A percentile compares a stretch with the other conserved stretches of the same genome.
phyloP scores from a whole-genome alignment of 805 yeast genomes.

The Yarrowia sp. region DNA sequence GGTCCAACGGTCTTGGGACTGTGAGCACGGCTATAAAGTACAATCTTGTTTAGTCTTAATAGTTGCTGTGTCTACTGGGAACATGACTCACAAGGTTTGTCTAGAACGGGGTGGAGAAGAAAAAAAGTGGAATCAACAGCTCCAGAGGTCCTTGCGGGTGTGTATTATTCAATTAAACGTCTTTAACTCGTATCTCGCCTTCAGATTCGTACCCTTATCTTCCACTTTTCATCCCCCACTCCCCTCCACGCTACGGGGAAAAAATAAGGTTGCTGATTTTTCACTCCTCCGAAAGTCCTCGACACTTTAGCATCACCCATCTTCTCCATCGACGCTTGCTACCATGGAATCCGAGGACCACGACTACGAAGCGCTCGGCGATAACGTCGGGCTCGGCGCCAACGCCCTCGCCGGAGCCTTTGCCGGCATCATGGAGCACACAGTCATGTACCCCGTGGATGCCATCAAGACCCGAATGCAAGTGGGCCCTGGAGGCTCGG shows the following conservation, averaged over 20 bases:
- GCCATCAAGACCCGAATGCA: constrained; percentile 98
- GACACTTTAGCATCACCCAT: constrained; percentile 21
- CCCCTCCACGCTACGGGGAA: neutral
- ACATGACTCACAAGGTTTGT: constrained; percentile 29
- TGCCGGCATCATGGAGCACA: constrained; percentile 99
- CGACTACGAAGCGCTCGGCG: constrained; percentile 93
- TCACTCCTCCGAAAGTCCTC: constrained; percentile 21
- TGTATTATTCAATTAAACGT: neutral
- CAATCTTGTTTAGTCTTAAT: constrained; percentile 9
- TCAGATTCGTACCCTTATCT: no score
- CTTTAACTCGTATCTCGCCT: no score
- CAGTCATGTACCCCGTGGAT: constrained; percentile 95
- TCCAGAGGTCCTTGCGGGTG: neutral
- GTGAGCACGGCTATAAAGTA: constrained; percentile 6
- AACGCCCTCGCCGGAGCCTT: constrained; percentile 93
- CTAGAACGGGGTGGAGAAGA: no score
- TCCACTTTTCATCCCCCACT: neutral
- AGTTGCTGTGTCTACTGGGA: constrained; percentile 19
- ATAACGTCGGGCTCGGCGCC: constrained; percentile 78
- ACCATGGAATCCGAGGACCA: constrained; percentile 40
- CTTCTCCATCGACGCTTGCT: constrained; percentile 36
- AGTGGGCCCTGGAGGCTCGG: constrained; percentile 51
- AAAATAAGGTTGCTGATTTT: constrained; percentile 25
- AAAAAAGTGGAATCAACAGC: no score
- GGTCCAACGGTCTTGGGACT: no score